Conservation (phyloP, 345 rosid species). For the Ricinus communis region DNA sequence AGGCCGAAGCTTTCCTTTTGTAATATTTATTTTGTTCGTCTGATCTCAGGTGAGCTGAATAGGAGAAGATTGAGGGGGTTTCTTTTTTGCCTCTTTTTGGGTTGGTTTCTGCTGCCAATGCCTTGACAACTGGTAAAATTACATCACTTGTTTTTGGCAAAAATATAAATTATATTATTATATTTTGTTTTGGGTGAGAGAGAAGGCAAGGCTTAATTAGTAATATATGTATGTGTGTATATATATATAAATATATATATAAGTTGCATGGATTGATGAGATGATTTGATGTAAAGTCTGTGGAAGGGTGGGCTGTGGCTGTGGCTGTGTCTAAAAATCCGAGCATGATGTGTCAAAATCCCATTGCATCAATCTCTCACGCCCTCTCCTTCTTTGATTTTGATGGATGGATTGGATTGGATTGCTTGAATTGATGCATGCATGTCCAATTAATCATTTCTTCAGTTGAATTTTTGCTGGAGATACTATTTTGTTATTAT, state of each 20-base stretch:
- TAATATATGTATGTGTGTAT: too few species aligned
- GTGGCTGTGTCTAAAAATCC: not conserved
- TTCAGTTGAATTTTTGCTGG: not conserved
- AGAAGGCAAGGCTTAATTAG: too few species aligned
- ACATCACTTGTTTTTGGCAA: too few species aligned
- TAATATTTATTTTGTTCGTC: too few species aligned
- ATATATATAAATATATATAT: too few species aligned
- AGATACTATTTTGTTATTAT: too few species aligned
- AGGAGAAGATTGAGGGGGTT: conserved; percentile 22
- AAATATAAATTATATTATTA: too few species aligned
- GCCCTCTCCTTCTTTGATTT: not conserved
- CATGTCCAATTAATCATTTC: not conserved
- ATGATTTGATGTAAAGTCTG: not conserved
- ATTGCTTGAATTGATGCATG: not conserved
- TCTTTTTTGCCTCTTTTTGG: conserved; percentile 1
- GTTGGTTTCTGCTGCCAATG: not conserved
- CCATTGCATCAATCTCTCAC: not conserved
- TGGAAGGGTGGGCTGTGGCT: not conserved
- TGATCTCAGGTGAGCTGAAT: conserved; percentile 8
- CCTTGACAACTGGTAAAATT: not conserved
- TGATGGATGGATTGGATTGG: not conserved
- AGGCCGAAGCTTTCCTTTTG: too few species aligned
- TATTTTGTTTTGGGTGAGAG: too few species aligned
- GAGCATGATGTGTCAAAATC: conserved; percentile 2
- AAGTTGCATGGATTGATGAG: not conserved